Base-by-base conservation (phyloP, 2,329 filamentous ascomycete species). In the Neopestalotiopsis sp. region DNA sequence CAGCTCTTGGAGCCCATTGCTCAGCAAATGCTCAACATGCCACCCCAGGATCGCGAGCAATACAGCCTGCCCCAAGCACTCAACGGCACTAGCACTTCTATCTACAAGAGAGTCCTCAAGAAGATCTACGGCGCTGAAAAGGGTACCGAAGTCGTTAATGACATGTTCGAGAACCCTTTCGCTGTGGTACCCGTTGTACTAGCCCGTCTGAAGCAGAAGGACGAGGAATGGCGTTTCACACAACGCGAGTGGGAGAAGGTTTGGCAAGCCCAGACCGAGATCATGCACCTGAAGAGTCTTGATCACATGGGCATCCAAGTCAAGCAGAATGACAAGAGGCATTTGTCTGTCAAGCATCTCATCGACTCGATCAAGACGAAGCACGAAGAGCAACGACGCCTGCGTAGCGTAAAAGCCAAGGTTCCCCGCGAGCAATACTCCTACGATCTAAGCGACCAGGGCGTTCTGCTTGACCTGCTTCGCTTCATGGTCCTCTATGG, bases 231-330 rank as follows among this genome's bases (percentile, higher is more conserved):
- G 96, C 94, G 97, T 72, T 95, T 97, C 74, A 95, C 94, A 5
- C 95, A 93, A 85, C 94, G 96, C 40, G 97, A 99, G 79, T 99
- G 96, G 96, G 95, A 98, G 80, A 98, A 98, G 81, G 94, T 99
- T 7, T 99, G 96, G 96, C 94, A 96, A 72, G 91, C 94, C 64
- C 96, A 98, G 82, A 98, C 95, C 30, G 92, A 97, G 77, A 91
- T 92, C 76, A 95, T 97, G 84, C 97, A 98, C 81, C 93, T 97
- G 82, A 97, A 94, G 84, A 97, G 94, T 79, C 89, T 99, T 66
- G 96, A 99, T 77, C 96, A 99, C 77, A 97, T 98, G 88, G 94
- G 94, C 24, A 94, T 97, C 70, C 91, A 94, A 66, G 93, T 94
- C 76, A 97, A 96, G 82, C 89, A 91, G 71, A 91, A 88, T 49